A percentile compares a stretch with the other conserved stretches of the same genome.
Conservation (phyloP, 169 alveolate species). For the Eimeria acervulina region DNA sequence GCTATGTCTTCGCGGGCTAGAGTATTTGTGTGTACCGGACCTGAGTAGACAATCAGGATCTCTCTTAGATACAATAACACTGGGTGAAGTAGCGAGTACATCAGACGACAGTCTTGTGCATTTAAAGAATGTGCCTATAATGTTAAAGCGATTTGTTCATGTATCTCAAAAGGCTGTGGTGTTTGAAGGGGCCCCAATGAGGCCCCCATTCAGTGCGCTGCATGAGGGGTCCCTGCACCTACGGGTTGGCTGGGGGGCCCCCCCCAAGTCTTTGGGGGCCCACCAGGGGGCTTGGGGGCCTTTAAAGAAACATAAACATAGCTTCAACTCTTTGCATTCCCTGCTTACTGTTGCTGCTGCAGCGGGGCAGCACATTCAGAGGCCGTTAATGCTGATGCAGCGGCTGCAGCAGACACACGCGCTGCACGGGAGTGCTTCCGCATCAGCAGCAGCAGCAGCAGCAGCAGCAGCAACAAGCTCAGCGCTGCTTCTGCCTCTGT, state of each 20-base stretch:
- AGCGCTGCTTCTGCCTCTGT: conserved; percentile 1
- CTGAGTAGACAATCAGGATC: neutral
- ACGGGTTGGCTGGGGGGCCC: neutral
- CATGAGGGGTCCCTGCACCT: neutral
- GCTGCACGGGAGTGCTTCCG: too few species aligned
- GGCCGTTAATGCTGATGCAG: conserved; percentile 4
- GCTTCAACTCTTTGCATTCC: neutral
- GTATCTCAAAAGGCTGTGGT: neutral
- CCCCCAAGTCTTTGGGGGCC: too few species aligned
- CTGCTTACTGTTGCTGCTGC: neutral
- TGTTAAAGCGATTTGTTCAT: neutral
- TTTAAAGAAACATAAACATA: neutral
- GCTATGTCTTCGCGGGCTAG: neutral
- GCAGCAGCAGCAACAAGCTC: conserved; percentile 30
- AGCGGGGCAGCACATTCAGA: neutral
- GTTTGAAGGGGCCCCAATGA: neutral
- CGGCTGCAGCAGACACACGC: neutral
- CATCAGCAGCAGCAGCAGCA: neutral
- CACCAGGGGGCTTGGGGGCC: too few species aligned
- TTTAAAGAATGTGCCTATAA: neutral
- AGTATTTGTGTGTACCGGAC: neutral
- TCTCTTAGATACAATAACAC: neutral
- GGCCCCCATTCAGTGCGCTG: neutral
- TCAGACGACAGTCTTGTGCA: neutral
- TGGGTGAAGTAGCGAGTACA: neutral